Conservation (phyloP, 129 eudicot species). For the Flaveria ramosissima region DNA sequence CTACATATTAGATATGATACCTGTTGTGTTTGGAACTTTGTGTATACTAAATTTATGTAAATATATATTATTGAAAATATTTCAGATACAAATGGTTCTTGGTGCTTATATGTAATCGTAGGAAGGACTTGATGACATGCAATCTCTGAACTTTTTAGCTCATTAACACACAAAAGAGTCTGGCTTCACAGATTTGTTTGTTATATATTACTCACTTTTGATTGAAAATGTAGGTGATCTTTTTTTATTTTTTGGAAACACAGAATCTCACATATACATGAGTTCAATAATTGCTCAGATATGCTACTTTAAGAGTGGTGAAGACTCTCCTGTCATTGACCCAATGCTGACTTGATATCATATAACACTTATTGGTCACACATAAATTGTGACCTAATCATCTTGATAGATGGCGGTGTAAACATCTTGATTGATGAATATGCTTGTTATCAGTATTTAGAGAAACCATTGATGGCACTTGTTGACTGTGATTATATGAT, state of each 20-base stretch:
- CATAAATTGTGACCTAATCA: background rate
- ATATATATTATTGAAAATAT: background rate
- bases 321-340: background rate
- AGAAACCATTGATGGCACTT: background rate
- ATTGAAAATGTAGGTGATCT: no score
- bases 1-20: background rate
- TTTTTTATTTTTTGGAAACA: no score
- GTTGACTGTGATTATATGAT: background rate
- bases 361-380: background rate
- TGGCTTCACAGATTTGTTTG: background rate
- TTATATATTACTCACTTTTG: background rate
- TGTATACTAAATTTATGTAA: background rate
- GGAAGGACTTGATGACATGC: background rate
- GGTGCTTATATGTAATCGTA: background rate
- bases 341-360: background rate
- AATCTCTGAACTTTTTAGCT: background rate
- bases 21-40: background rate
- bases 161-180: background rate
- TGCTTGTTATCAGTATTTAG: background rate
- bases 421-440: background rate
- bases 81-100: conserved; percentile 5
- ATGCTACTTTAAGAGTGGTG: no score
- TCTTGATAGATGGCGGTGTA: no score
- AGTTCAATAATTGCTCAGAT: background rate
- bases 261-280: no score